These are phyloP conservation scores for Penstemon davidsonii DNA, from an alignment of 257 asterid genomes.

Conservation along the genomic window DNA sequence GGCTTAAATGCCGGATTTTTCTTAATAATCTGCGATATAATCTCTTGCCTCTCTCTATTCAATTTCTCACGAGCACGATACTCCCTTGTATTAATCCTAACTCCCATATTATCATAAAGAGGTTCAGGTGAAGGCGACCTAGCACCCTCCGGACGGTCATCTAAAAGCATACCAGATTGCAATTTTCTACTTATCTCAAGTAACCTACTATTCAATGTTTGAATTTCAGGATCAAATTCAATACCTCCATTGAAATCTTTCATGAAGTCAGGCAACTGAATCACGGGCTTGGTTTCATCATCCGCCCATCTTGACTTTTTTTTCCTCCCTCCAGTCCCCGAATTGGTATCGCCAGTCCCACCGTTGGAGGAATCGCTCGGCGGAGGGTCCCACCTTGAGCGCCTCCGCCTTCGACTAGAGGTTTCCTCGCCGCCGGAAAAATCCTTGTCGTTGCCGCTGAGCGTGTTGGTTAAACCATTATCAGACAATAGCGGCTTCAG, in stretches of 20 bases:
- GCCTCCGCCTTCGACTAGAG: slow-evolving; percentile 62
- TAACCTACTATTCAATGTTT: slow-evolving; percentile 75
- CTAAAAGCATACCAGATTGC: slow-evolving; percentile 84
- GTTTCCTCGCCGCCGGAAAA: slow-evolving; percentile 72
- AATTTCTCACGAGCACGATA: slow-evolving; percentile 86
- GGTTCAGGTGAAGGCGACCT: slow-evolving; percentile 99
- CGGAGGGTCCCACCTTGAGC: slow-evolving; percentile 77
- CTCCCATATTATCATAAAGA: slow-evolving; percentile 81
- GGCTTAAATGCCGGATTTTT: slow-evolving; percentile 94
- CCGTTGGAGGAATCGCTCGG: slow-evolving; percentile 30
- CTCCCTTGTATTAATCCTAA: slow-evolving; percentile 90
- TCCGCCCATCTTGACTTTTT: slow-evolving; percentile 95
- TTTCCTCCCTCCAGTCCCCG: slow-evolving; percentile 55
- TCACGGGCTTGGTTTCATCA: slow-evolving; percentile 56
- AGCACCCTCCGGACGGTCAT: slow-evolving; percentile 88
- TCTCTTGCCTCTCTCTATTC: slow-evolving; percentile 89
- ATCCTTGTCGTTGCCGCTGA: slow-evolving; percentile 74
- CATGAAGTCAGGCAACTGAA: slow-evolving; percentile 88
- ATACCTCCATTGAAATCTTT: slow-evolving; percentile 81
- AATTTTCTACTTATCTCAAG: slow-evolving; percentile 84
- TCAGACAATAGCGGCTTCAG: slow-evolving; percentile 60
- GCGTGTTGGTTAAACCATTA: slow-evolving; percentile 59
- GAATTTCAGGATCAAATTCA: slow-evolving; percentile 89
- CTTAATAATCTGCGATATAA: slow-evolving; percentile 80
- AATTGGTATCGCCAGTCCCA: slow-evolving; percentile 41